Evolutionary conservation across 768 basidiomycete species (phyloP).

Genomic region (Hericium alpestre): DNA sequence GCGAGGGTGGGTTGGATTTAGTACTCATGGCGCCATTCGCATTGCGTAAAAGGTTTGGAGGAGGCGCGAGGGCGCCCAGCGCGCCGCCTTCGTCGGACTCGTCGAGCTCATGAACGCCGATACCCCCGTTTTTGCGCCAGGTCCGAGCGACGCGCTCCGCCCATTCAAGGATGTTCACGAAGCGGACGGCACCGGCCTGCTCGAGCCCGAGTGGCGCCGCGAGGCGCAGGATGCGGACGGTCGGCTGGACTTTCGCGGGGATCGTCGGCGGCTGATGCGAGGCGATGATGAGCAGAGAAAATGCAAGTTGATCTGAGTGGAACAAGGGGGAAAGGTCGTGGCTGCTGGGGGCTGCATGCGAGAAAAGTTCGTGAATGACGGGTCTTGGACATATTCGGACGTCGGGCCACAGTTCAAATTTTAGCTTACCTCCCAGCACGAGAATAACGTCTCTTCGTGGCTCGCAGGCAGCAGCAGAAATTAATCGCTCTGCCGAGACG

Average conservation of each 20-base stretch:
- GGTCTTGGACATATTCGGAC: not conserved
- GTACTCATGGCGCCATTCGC: not conserved
- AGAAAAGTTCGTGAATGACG: not conserved
- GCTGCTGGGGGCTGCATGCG: not conserved
- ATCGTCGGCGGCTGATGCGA: conserved; percentile 23
- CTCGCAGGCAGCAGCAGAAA: conserved; percentile 12
- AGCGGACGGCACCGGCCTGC: conserved; percentile 23
- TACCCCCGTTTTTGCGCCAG: conserved; percentile 25
- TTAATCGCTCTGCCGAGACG: conserved; percentile 16
- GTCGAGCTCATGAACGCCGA: conserved; percentile 18
- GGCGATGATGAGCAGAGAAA: conserved; percentile 29
- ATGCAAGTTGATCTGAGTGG: conserved; percentile 23
- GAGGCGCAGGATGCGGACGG: conserved; percentile 26
- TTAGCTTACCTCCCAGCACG: conserved; percentile 26
- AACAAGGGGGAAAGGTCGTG: conserved; percentile 25
- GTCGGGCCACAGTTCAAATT: not conserved
- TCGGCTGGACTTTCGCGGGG: conserved; percentile 18
- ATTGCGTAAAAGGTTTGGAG: conserved; percentile 10
- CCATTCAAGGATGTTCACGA: conserved; percentile 29
- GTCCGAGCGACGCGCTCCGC: conserved; percentile 27
- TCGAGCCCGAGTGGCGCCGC: conserved; percentile 23
- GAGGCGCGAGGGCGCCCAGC: conserved; percentile 16
- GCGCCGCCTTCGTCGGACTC: conserved; percentile 15
- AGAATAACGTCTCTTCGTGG: conserved; percentile 25
- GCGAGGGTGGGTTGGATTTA: conserved; percentile 1